These are phyloP conservation scores for Myochromella boudieri DNA, from an alignment of 768 basidiomycete species.

Conservation along the genomic window DNA sequence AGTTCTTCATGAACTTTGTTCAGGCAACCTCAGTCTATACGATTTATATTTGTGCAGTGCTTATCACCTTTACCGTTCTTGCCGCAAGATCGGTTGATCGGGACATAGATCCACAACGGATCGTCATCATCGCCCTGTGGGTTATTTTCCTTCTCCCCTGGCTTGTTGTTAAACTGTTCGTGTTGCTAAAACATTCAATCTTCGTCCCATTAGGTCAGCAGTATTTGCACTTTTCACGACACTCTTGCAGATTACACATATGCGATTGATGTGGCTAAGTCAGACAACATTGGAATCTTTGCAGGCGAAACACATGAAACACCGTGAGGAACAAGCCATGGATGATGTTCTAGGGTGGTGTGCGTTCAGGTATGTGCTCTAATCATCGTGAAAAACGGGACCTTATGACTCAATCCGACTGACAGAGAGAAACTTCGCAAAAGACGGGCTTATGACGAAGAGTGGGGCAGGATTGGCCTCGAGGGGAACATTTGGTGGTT, in stretches of 20 bases:
- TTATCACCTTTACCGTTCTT: conserved; percentile 52
- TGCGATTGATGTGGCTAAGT: conserved; percentile 57
- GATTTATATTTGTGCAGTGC: conserved; percentile 60
- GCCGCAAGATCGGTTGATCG: conserved; percentile 19
- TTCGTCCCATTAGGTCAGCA: conserved; percentile 55
- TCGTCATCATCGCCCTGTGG: conserved; percentile 74
- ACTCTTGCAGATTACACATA: conserved; percentile 57
- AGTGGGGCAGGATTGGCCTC: conserved; percentile 74
- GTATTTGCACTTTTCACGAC: conserved; percentile 73
- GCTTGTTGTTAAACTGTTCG: not conserved
- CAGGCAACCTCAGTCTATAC: conserved; percentile 61
- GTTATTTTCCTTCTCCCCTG: not conserved
- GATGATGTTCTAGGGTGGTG: conserved; percentile 50
- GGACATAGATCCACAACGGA: conserved; percentile 61
- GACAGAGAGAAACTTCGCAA: conserved; percentile 50
- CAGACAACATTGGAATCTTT: conserved; percentile 85
- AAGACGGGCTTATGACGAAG: conserved; percentile 60
- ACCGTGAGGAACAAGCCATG: conserved; percentile 58
- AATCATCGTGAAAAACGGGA: too few relatives aligned
- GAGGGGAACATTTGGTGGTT: conserved; percentile 91
- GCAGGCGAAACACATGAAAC: conserved; percentile 53
- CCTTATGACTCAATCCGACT: not conserved
- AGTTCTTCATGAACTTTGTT: conserved; percentile 88
- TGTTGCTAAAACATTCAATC: not conserved
- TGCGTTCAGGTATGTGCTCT: too few relatives aligned